Percentiles rank a stretch among this genome's conserved stretches.
Evolutionary conservation across 2,329 filamentous ascomycete genomes (phyloP).

Genomic region (Aspergillus neotritici): DNA sequence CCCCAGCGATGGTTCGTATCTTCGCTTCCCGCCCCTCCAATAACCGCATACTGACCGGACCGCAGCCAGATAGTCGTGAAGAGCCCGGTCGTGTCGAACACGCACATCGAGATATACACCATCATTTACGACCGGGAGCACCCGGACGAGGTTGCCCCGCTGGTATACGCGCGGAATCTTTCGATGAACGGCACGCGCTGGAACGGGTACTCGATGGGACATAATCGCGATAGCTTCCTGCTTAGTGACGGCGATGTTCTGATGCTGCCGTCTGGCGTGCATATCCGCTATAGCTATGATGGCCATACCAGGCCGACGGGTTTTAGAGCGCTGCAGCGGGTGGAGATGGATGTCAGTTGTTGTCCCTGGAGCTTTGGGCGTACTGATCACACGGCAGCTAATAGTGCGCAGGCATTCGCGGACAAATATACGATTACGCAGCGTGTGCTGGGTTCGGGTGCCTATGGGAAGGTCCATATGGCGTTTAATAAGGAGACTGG

Average conservation of each 20-base stretch:
- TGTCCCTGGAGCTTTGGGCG: neutral
- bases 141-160: conserved; percentile 30
- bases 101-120: conserved; percentile 41
- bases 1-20: conserved; percentile 25
- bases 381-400: neutral
- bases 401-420: conserved; percentile 24
- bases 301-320: conserved; percentile 3
- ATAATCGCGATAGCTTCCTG: conserved; percentile 30
- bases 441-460: conserved; percentile 38
- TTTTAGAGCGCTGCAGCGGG: conserved; percentile 25
- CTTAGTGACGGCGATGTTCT: conserved; percentile 37
- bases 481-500: conserved; percentile 29
- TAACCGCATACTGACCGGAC: conserved; percentile 4
- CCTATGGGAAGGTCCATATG: conserved; percentile 41
- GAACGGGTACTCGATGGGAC: conserved; percentile 34
- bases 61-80: conserved; percentile 32
- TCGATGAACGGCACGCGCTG: conserved; percentile 39
- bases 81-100: conserved; percentile 35
- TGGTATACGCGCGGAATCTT: conserved; percentile 42
- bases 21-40: neutral
- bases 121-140: conserved; percentile 39
- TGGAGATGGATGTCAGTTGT: conserved; percentile 32
- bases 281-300: conserved; percentile 17
- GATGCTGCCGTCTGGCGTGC: conserved; percentile 18
- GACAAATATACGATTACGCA: conserved; percentile 34